Evolutionary conservation across 257 asterid species (phyloP).

Genomic region (Solanum lycopersicoides): DNA sequence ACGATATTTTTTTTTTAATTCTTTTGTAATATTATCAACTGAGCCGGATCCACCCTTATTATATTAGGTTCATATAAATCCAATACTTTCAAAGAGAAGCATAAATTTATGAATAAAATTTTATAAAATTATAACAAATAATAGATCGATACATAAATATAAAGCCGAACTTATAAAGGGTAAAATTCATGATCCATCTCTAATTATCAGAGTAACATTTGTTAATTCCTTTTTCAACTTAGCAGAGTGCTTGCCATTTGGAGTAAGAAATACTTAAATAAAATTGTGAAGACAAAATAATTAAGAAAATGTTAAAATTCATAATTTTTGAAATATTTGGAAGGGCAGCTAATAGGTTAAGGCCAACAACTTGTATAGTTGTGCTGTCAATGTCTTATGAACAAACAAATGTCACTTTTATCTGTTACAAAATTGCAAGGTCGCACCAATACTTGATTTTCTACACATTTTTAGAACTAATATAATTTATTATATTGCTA

Average conservation of each 20-base stretch:
- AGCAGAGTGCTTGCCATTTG: not conserved
- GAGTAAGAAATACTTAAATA: not conserved
- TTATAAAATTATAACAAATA: not conserved
- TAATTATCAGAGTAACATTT: not conserved
- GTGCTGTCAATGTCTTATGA: slow-evolving; percentile 34
- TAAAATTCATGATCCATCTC: not conserved
- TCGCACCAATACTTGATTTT: slow-evolving; percentile 15
- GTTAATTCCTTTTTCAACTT: not conserved
- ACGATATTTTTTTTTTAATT: not conserved
- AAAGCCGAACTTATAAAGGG: not conserved
- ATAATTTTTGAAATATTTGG: not conserved
- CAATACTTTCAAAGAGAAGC: not conserved
- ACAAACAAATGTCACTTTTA: slow-evolving; percentile 16
- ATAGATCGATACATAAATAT: not conserved
- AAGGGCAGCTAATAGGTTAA: not conserved
- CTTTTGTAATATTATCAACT: not conserved
- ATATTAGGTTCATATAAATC: accelerated
- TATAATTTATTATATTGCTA: not conserved
- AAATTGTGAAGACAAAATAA: not conserved
- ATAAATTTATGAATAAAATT: not conserved
- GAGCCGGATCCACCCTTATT: not conserved
- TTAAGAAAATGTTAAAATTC: not conserved
- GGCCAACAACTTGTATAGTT: slow-evolving; percentile 55
- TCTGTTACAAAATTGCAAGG: slow-evolving; percentile 17
- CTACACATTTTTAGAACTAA: not conserved